Percentiles rank a stretch among this genome's conserved stretches.
Conservation (phyloP, 2,329 filamentous ascomycete genomes). For the Tolypocladium capitatum region DNA sequence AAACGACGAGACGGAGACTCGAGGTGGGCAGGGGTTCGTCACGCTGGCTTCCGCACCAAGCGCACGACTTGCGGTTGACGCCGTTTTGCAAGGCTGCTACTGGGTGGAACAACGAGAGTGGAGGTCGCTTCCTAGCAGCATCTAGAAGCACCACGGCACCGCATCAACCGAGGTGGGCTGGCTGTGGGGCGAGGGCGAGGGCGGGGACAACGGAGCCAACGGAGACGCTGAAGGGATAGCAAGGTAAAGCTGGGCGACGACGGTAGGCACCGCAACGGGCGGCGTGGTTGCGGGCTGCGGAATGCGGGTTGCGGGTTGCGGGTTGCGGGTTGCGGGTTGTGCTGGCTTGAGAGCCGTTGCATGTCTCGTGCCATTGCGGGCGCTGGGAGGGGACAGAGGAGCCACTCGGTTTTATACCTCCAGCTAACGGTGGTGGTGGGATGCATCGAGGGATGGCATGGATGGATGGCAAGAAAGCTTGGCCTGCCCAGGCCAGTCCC, state of each 20-base stretch:
- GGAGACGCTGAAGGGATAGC: too few relatives aligned
- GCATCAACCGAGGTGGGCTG: background rate
- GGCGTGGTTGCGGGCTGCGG: background rate
- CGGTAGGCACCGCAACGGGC: background rate
- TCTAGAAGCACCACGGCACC: background rate
- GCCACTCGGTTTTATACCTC: background rate
- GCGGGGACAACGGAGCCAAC: background rate
- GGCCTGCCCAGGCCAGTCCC: background rate
- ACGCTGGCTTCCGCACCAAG: background rate
- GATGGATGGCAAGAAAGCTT: background rate
- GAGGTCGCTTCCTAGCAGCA: background rate
- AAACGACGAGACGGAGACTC: background rate
- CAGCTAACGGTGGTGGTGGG: background rate
- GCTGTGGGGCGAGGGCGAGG: background rate
- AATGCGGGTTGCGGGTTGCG: background rate
- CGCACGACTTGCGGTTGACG: background rate
- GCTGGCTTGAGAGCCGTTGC: background rate
- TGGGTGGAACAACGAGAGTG: background rate
- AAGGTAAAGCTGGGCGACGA: too few relatives aligned
- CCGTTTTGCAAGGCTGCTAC: background rate
- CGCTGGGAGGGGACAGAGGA: background rate
- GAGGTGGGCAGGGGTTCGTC: background rate
- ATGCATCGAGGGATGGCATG: background rate
- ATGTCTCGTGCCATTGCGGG: background rate
- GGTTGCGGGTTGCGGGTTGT: background rate